Conservation (phyloP, 208 protist species). For the Novymonas esmeraldas region DNA sequence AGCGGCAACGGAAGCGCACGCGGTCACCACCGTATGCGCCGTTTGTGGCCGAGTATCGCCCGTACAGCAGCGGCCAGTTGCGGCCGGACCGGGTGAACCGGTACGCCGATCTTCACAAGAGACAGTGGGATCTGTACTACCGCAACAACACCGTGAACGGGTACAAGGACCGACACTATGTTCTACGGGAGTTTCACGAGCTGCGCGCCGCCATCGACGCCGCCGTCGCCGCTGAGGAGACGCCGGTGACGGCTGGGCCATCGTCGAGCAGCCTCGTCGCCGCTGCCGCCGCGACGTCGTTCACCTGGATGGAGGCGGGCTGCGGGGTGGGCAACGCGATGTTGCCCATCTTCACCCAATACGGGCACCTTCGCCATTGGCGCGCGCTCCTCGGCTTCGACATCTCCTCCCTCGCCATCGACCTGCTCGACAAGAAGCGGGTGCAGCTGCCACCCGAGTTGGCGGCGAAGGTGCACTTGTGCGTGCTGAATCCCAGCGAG, state of each 20-base stretch:
- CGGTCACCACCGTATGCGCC: conserved; percentile 47
- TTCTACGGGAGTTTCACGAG: conserved; percentile 85
- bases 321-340: conserved; percentile 96
- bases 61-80: conserved; percentile 73
- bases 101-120: conserved; percentile 38
- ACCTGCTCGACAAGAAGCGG: conserved; percentile 66
- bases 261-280: background rate
- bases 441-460: conserved; percentile 29
- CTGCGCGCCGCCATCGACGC: conserved; percentile 55
- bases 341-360: conserved; percentile 86
- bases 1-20: conserved; percentile 26
- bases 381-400: conserved; percentile 83
- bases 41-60: conserved; percentile 79
- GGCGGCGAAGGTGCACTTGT: conserved; percentile 61
- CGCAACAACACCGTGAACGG: conserved; percentile 90
- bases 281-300: conserved; percentile 5
- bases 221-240: conserved; percentile 8
- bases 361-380: conserved; percentile 72
- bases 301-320: conserved; percentile 90
- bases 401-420: conserved; percentile 89
- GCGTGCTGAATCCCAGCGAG: conserved; percentile 60
- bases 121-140: conserved; percentile 91
- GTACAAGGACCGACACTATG: conserved; percentile 91
- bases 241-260: background rate
- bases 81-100: conserved; percentile 10